Percentiles rank a stretch among this genome's conserved stretches.
phyloP scores from a whole-genome alignment of 371 early-diverging fungal species.

The Rhizomucor pusillus region DNA sequence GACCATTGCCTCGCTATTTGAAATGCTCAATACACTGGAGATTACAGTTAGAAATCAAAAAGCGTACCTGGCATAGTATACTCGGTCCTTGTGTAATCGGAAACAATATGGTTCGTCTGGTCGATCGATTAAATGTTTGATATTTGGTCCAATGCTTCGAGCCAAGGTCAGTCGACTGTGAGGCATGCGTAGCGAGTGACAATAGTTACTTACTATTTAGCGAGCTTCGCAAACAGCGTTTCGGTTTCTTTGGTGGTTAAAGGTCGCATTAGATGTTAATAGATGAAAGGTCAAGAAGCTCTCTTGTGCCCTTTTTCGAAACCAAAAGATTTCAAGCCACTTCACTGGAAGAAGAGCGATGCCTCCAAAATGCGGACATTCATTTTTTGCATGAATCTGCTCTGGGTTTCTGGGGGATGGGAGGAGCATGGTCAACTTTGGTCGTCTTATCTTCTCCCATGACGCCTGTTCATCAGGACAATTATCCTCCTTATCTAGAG shows the following conservation, averaged over 20 bases:
- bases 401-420: no score
- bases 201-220: slow-evolving; percentile 80
- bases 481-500: slow-evolving; percentile 29
- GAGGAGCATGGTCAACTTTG: no score
- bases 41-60: background rate
- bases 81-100: slow-evolving; percentile 89
- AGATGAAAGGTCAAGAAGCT: no score
- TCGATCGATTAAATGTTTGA: slow-evolving; percentile 91
- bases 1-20: slow-evolving; percentile 83
- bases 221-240: slow-evolving; percentile 92
- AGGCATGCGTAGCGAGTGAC: background rate
- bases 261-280: slow-evolving; percentile 71
- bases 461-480: no score
- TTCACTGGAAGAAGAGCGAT: no score
- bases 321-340: no score
- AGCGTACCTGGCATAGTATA: slow-evolving; percentile 88
- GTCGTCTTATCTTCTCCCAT: no score
- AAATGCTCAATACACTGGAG: background rate
- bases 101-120: slow-evolving; percentile 95
- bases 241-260: slow-evolving; percentile 95
- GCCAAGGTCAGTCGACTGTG: background rate
- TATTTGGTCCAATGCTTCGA: slow-evolving; percentile 89
- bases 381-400: no score
- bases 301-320: no score
- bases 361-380: no score